phyloP scores from a whole-genome alignment of 1,284 basidiomycete genomes.

The Melampsora americana region DNA sequence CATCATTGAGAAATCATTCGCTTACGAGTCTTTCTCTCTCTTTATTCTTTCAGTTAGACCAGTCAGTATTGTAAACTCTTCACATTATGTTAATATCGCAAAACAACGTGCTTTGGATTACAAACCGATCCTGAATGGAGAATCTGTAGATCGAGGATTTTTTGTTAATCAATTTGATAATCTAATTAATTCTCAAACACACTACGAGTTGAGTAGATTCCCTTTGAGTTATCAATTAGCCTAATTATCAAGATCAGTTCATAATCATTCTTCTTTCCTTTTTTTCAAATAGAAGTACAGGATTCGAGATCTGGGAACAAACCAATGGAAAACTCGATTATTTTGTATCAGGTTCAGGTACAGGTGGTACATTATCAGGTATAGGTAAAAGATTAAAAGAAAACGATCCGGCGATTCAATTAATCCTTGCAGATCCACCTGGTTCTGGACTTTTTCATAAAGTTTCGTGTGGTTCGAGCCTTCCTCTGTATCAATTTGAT shows the following conservation, averaged over 20 bases:
- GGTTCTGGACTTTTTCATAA: constrained; percentile 95
- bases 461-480: constrained; percentile 57
- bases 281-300: constrained; percentile 83
- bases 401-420: constrained; percentile 63
- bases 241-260: background rate
- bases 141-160: background rate
- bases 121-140: background rate
- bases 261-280: constrained; percentile 59
- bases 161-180: constrained; percentile 79
- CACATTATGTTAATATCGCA: constrained; percentile 35
- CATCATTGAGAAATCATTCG: constrained; percentile 58
- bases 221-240: constrained; percentile 14
- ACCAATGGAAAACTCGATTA: constrained; percentile 76
- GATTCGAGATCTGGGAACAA: constrained; percentile 92
- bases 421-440: constrained; percentile 85
- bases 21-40: constrained; percentile 50
- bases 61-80: constrained; percentile 17
- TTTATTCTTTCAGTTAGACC: constrained; percentile 17
- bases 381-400: constrained; percentile 72
- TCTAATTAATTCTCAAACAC: constrained; percentile 31
- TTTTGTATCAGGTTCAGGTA: constrained; percentile 94
- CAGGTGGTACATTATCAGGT: constrained; percentile 91
- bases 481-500: background rate
- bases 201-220: constrained; percentile 68
- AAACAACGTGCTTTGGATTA: constrained; percentile 5